Evolutionary conservation across 2,329 filamentous ascomycete species (phyloP).

Genomic region (Dothiorella sarmentorum): DNA sequence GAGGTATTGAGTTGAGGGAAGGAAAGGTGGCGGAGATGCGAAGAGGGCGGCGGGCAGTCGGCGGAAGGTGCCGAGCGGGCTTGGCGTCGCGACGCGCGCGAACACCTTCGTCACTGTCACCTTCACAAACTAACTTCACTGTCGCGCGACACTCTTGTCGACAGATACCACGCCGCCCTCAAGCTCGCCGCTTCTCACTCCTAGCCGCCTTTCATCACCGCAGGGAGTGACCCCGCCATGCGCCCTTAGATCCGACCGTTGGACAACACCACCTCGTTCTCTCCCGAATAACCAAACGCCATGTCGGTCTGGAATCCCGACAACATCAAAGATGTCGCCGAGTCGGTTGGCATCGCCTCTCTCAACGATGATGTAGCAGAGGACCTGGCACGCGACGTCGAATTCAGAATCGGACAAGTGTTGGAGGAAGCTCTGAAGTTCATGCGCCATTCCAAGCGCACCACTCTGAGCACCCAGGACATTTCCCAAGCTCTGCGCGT

Average conservation of each 20-base stretch:
- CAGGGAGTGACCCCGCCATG: background rate
- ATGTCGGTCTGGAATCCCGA: constrained; percentile 86
- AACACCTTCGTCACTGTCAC: background rate
- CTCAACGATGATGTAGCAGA: constrained; percentile 84
- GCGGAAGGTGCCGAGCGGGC: background rate
- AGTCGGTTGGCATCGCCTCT: constrained; percentile 83
- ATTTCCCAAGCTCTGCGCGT: constrained; percentile 80
- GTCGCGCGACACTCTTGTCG: background rate
- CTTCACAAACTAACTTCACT: background rate
- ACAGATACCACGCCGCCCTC: background rate
- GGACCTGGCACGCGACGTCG: constrained; percentile 85
- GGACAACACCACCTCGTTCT: background rate
- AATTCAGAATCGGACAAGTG: constrained; percentile 91
- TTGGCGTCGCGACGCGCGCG: background rate
- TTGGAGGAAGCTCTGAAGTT: constrained; percentile 92
- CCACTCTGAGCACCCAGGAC: constrained; percentile 83
- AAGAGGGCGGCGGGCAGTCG: background rate
- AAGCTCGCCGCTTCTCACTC: background rate
- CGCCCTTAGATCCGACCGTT: background rate
- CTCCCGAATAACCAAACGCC: background rate
- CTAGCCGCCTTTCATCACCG: background rate
- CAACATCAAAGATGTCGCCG: constrained; percentile 91
- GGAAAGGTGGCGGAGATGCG: no score
- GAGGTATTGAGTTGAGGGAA: no score
- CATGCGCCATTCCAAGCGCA: constrained; percentile 88